These are phyloP conservation scores for Glebionis coronaria DNA, from an alignment of 129 eudicot species.

Conservation along the genomic window DNA sequence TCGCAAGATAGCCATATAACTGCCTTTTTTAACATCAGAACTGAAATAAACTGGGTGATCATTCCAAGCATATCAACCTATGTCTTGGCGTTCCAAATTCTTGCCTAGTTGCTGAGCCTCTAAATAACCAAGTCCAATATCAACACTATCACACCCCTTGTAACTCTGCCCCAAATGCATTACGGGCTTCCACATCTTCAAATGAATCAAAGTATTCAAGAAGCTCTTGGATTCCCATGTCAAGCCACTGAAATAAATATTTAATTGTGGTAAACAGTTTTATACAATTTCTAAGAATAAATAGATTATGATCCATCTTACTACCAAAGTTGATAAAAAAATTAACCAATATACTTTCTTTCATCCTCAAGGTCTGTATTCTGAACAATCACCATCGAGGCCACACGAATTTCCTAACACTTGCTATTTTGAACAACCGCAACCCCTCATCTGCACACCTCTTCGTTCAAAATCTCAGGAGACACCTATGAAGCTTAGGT, in stretches of 20 bases:
- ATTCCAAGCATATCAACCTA: constrained; percentile 68
- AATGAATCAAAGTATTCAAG: constrained; percentile 61
- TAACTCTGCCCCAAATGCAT: constrained; percentile 85
- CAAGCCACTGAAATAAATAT: too few species aligned
- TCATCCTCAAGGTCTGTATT: constrained; percentile 76
- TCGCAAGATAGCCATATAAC: constrained; percentile 75
- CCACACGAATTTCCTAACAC: constrained; percentile 74
- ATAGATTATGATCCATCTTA: too few species aligned
- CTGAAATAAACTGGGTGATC: too few species aligned
- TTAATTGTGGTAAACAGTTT: too few species aligned
- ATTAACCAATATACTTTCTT: constrained; percentile 47
- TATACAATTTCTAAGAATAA: too few species aligned
- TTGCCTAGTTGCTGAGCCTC: constrained; percentile 79
- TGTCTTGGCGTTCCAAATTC: constrained; percentile 48
- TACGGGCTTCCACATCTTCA: constrained; percentile 60
- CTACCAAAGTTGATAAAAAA: background rate
- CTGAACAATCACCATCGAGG: constrained; percentile 90
- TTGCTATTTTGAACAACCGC: constrained; percentile 51
- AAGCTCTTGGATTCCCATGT: too few species aligned
- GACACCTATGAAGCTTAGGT: constrained; percentile 66
- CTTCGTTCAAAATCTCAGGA: constrained; percentile 74
- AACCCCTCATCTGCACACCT: constrained; percentile 56
- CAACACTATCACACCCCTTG: constrained; percentile 84
- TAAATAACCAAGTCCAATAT: constrained; percentile 75
- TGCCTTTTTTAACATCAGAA: constrained; percentile 68